These are phyloP conservation scores for Spiraea crenata DNA, from an alignment of 331 rosid genomes.

Conservation along the genomic window DNA sequence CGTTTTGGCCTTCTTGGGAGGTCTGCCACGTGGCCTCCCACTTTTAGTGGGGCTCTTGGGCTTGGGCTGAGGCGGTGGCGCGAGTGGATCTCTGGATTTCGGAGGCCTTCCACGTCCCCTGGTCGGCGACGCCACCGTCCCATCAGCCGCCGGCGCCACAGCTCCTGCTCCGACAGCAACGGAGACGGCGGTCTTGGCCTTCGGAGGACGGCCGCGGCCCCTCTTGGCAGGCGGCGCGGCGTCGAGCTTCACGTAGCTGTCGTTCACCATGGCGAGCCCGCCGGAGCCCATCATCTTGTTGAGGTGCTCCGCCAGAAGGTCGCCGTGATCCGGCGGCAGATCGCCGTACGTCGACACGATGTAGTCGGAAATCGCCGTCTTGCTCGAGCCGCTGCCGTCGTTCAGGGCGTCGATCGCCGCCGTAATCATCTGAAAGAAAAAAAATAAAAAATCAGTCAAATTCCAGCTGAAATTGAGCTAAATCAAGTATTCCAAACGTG, in stretches of 20 bases:
- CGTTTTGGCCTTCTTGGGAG: slow-evolving; percentile 47
- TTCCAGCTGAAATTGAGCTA: neutral
- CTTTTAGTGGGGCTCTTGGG: slow-evolving; percentile 29
- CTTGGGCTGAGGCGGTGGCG: slow-evolving; percentile 31
- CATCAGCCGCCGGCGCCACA: neutral
- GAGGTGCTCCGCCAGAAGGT: slow-evolving; percentile 41
- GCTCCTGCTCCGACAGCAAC: too few species aligned
- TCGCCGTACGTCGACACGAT: slow-evolving; percentile 43
- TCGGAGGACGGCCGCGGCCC: slow-evolving; percentile 28
- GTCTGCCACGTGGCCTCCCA: slow-evolving; percentile 64
- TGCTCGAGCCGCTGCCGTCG: slow-evolving; percentile 40
- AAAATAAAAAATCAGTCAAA: neutral
- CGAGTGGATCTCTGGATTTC: slow-evolving; percentile 44
- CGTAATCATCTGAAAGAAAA: slow-evolving; percentile 38
- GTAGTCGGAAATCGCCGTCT: slow-evolving; percentile 41
- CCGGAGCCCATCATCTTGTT: slow-evolving; percentile 42
- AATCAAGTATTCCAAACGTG: neutral
- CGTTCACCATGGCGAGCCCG: slow-evolving; percentile 37
- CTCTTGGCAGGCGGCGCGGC: slow-evolving; percentile 48
- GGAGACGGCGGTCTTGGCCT: too few species aligned
- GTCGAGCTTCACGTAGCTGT: slow-evolving; percentile 54
- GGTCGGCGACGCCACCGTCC: slow-evolving; percentile 23
- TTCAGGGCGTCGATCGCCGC: slow-evolving; percentile 44
- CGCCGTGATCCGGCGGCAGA: slow-evolving; percentile 38
- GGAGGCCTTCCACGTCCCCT: slow-evolving; percentile 59